Percentiles rank a stretch among this genome's conserved stretches.
These are phyloP conservation scores for Coemansia biformis DNA, from an alignment of 192 early-diverging fungal genomes.

Conservation along the genomic window DNA sequence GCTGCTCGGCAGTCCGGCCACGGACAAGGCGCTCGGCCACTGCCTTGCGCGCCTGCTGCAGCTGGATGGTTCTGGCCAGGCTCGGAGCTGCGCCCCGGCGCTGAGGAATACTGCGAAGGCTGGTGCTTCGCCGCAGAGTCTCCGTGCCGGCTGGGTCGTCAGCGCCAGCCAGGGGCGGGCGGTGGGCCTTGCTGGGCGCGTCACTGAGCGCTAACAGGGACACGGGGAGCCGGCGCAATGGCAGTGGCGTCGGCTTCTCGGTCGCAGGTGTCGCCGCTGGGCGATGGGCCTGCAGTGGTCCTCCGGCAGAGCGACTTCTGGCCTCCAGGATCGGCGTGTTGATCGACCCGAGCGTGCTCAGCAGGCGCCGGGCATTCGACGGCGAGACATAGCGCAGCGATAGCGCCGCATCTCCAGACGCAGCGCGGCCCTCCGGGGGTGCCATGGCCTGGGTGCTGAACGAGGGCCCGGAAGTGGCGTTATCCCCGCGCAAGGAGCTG, in stretches of 20 bases:
- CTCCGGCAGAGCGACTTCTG: conserved; percentile 12
- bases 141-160: conserved; percentile 11
- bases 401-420: background rate
- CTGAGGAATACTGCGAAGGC: conserved; percentile 16
- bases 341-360: conserved; percentile 32
- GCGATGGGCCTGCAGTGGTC: too few species aligned
- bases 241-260: conserved; percentile 16
- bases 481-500: conserved; percentile 23
- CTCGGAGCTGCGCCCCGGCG: conserved; percentile 34
- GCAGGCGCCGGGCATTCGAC: conserved; percentile 43
- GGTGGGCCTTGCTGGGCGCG: conserved; percentile 15
- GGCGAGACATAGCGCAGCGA: conserved; percentile 21
- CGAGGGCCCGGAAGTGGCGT: conserved; percentile 9
- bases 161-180: conserved; percentile 13
- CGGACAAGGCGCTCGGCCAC: conserved; percentile 41
- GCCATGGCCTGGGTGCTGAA: conserved; percentile 2
- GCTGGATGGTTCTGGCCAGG: conserved; percentile 46
- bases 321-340: conserved; percentile 43
- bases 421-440: conserved; percentile 2
- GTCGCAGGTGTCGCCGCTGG: too few species aligned
- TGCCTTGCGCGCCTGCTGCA: conserved; percentile 48
- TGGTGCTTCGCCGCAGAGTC: conserved; percentile 27
- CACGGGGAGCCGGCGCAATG: conserved; percentile 41
- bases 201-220: conserved; percentile 35
- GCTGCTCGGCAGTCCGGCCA: conserved; percentile 1